Conservation (phyloP, 768 basidiomycete species). For the Lactarius trivialis region DNA sequence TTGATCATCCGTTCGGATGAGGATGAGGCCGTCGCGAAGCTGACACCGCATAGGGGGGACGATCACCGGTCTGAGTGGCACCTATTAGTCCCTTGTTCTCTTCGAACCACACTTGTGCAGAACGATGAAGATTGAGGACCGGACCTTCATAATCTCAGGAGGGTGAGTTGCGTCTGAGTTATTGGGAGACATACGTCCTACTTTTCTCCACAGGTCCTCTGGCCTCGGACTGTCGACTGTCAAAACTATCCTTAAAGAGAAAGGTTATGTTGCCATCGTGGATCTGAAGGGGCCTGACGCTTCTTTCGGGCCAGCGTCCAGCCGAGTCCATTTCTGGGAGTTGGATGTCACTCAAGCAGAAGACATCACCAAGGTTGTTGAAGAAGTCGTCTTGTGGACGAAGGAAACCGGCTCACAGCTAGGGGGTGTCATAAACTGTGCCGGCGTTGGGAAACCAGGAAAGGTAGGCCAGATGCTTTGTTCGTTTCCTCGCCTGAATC, state of each 20-base stretch:
- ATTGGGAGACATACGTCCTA: neutral
- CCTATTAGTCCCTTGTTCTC: neutral
- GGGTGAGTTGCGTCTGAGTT: conserved; percentile 35
- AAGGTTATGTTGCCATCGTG: conserved; percentile 35
- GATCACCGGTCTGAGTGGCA: too few species aligned
- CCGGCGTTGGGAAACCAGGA: conserved; percentile 42
- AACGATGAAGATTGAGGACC: conserved; percentile 46
- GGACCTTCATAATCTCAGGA: conserved; percentile 53
- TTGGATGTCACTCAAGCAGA: conserved; percentile 28
- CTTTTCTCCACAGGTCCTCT: conserved; percentile 38
- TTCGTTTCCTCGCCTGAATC: too few species aligned
- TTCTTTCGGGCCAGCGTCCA: neutral
- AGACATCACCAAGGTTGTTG: conserved; percentile 27
- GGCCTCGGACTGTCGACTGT: conserved; percentile 53
- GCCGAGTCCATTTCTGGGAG: conserved; percentile 20
- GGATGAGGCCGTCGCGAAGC: too few species aligned
- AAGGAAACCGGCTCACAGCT: conserved; percentile 37
- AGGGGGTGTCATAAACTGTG: conserved; percentile 57
- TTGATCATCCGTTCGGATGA: too few species aligned
- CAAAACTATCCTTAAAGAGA: conserved; percentile 37
- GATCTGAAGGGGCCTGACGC: conserved; percentile 38
- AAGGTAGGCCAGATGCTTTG: conserved; percentile 24
- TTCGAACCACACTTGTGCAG: too few species aligned
- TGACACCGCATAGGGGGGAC: too few species aligned
- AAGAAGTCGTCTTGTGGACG: conserved; percentile 23